Percentiles rank a stretch among this genome's conserved stretches.
These are phyloP conservation scores for Pestalotiopsis sp. DNA, from an alignment of 2,329 filamentous ascomycete genomes.

Conservation along the genomic window DNA sequence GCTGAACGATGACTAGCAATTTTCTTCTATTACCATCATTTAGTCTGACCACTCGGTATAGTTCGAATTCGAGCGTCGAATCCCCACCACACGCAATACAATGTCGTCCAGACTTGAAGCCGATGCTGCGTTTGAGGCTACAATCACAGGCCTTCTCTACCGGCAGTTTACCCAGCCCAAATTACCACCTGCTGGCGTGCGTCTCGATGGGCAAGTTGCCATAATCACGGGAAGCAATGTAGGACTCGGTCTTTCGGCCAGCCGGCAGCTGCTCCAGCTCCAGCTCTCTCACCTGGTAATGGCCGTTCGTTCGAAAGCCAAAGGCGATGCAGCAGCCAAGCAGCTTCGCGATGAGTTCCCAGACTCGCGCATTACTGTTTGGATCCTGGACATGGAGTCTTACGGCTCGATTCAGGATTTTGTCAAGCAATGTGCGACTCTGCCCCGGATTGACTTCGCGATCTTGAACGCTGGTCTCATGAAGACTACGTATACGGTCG, in stretches of 20 bases:
- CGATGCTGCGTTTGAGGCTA: slow-evolving; percentile 9
- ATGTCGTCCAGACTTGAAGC: slow-evolving; percentile 6
- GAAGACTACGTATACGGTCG: not conserved
- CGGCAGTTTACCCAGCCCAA: not conserved
- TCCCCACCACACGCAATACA: too few relatives aligned
- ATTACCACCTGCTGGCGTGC: not conserved
- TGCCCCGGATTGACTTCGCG: slow-evolving; percentile 16
- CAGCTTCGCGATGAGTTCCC: not conserved
- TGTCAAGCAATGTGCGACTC: slow-evolving; percentile 4
- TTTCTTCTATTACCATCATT: too few relatives aligned
- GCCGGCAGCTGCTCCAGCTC: slow-evolving; percentile 16
- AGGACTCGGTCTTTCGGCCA: slow-evolving; percentile 18
- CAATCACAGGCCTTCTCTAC: not conserved
- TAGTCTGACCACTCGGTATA: too few relatives aligned
- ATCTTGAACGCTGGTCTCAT: slow-evolving; percentile 21
- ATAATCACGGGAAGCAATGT: slow-evolving; percentile 22
- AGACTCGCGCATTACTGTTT: slow-evolving; percentile 14
- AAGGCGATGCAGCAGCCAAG: not conserved
- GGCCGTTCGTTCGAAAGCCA: slow-evolving; percentile 16
- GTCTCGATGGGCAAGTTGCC: slow-evolving; percentile 17
- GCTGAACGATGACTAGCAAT: too few relatives aligned
- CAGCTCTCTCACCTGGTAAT: slow-evolving; percentile 18
- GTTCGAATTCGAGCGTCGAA: too few relatives aligned
- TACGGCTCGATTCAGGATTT: slow-evolving; percentile 20
- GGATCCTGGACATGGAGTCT: slow-evolving; percentile 16